These are phyloP conservation scores for Aspergillus sp. DNA, from an alignment of 2,329 filamentous ascomycete genomes.

Conservation along the genomic window DNA sequence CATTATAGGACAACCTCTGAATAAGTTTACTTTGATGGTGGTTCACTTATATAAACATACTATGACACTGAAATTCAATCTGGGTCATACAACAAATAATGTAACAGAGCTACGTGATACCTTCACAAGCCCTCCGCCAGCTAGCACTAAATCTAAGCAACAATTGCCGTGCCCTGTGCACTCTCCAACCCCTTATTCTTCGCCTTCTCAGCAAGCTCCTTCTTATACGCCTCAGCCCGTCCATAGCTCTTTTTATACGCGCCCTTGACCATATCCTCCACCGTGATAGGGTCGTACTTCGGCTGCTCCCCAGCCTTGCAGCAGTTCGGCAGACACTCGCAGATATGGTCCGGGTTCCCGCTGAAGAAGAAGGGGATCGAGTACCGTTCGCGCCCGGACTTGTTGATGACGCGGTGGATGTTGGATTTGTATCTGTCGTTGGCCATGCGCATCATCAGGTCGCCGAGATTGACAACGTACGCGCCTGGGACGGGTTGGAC, in stretches of 20 bases:
- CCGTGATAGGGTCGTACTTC: conserved; percentile 46
- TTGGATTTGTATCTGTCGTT: conserved; percentile 46
- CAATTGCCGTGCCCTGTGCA: conserved; percentile 4
- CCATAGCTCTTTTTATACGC: conserved; percentile 48
- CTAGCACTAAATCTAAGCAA: not conserved
- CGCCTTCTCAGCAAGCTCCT: conserved; percentile 25
- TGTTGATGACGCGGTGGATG: conserved; percentile 45
- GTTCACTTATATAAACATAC: too few species aligned
- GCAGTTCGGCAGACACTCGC: conserved; percentile 46
- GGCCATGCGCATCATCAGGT: conserved; percentile 45
- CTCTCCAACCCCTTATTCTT: conserved; percentile 5
- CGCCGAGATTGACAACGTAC: conserved; percentile 35
- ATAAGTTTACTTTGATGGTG: too few species aligned
- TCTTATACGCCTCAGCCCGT: conserved; percentile 43
- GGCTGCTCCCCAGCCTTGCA: conserved; percentile 33
- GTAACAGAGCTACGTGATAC: too few species aligned
- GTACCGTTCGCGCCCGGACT: conserved; percentile 40
- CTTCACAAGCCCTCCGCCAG: too few species aligned
- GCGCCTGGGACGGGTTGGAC: conserved; percentile 28
- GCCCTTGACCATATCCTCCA: conserved; percentile 41
- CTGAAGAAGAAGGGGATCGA: conserved; percentile 46
- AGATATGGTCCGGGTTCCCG: conserved; percentile 46
- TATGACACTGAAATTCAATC: too few species aligned
- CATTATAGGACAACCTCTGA: too few species aligned
- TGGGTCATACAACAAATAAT: too few species aligned